A percentile compares a stretch with the other conserved stretches of the same genome.
phyloP scores from a whole-genome alignment of 352 stramenopile species.

The Phytophthora brassicae region DNA sequence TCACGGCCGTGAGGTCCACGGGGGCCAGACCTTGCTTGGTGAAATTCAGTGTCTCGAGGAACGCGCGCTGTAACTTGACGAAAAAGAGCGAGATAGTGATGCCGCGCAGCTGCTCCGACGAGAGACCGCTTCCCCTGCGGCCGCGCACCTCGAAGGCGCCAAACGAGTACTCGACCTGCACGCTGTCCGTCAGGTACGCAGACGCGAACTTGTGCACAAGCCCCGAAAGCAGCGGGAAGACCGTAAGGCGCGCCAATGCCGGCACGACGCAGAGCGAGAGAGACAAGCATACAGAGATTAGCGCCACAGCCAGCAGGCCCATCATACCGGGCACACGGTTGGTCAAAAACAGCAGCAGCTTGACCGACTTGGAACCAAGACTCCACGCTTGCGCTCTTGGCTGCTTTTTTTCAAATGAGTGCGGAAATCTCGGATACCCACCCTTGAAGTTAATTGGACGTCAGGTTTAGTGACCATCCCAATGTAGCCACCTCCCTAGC shows the following conservation, averaged over 20 bases:
- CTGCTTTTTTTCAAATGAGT: slow-evolving; percentile 21
- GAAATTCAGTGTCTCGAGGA: slow-evolving; percentile 61
- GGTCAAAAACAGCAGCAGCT: slow-evolving; percentile 34
- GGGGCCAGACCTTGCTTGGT: slow-evolving; percentile 58
- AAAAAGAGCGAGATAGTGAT: slow-evolving; percentile 60
- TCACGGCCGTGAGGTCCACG: slow-evolving; percentile 38
- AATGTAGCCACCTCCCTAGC: not conserved
- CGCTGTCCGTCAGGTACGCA: slow-evolving; percentile 52
- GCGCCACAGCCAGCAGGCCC: slow-evolving; percentile 47
- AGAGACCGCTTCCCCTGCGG: slow-evolving; percentile 5
- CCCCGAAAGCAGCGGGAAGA: slow-evolving; percentile 59
- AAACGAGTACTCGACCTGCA: slow-evolving; percentile 54
- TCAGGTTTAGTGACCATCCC: not conserved
- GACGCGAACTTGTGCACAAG: slow-evolving; percentile 57
- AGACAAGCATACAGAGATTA: slow-evolving; percentile 56
- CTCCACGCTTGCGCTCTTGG: slow-evolving; percentile 9
- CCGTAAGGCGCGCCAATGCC: slow-evolving; percentile 48
- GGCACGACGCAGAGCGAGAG: slow-evolving; percentile 69
- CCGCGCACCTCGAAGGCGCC: slow-evolving; percentile 45
- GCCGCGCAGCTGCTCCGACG: slow-evolving; percentile 34
- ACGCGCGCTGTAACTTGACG: slow-evolving; percentile 49
- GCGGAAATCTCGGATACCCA: not conserved
- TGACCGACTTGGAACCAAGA: slow-evolving; percentile 24
- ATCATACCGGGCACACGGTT: slow-evolving; percentile 41
- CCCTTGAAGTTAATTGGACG: slow-evolving; percentile 10